Evolutionary conservation across 1,139 yeast species (phyloP).

Genomic region (Taiozyma sp.): DNA sequence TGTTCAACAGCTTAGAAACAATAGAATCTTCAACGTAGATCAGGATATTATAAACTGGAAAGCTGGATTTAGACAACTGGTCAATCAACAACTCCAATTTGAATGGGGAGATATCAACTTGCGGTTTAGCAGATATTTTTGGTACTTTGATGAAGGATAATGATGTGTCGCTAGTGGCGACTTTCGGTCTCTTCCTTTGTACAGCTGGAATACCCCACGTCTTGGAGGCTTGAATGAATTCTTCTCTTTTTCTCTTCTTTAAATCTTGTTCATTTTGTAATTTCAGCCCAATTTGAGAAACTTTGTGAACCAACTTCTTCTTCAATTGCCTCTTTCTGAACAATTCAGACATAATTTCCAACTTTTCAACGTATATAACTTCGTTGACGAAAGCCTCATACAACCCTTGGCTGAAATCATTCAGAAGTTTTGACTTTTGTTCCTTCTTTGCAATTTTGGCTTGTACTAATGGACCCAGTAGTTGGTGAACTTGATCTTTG

Average conservation of each 20-base stretch:
- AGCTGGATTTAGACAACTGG: conserved; percentile 9
- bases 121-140: conserved; percentile 4
- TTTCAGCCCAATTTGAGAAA: conserved; percentile 28
- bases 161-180: neutral
- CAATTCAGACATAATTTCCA: conserved; percentile 40
- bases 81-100: conserved; percentile 14
- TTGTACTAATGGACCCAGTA: conserved; percentile 3
- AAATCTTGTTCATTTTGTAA: conserved; percentile 26
- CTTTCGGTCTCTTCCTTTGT: conserved; percentile 18
- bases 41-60: conserved; percentile 25
- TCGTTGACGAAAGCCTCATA: conserved; percentile 60
- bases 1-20: conserved; percentile 15
- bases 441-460: conserved; percentile 25
- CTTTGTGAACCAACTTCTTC: conserved; percentile 23
- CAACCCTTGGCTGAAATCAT: conserved; percentile 41
- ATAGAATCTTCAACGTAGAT: conserved; percentile 17
- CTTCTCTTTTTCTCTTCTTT: conserved; percentile 38
- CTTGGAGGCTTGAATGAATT: conserved; percentile 32
- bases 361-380: conserved; percentile 36
- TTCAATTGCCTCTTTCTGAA: conserved; percentile 28
- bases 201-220: conserved; percentile 32
- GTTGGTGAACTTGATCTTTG: neutral
- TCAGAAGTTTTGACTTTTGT: conserved; percentile 32
- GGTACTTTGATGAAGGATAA: conserved; percentile 1
- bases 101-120: conserved; percentile 14